Conservation (phyloP, 2,329 filamentous ascomycete species). For the Stagonosporopsis tanaceti region DNA sequence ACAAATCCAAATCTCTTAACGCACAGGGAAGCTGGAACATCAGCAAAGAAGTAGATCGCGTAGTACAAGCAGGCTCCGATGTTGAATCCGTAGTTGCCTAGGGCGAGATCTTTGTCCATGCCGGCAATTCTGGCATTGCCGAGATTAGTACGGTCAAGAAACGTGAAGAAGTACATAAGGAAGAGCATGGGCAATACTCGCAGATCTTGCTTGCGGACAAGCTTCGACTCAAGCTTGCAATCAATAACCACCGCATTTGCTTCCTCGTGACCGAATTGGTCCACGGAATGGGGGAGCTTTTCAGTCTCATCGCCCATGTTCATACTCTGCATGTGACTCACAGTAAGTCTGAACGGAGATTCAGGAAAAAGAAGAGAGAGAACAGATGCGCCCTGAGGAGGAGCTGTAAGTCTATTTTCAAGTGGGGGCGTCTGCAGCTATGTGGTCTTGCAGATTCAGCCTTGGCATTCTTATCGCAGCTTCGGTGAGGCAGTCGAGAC, state of each 20-base stretch:
- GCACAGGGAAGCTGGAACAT: neutral
- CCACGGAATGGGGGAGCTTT: neutral
- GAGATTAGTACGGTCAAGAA: constrained; percentile 5
- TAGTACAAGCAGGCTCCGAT: constrained; percentile 3
- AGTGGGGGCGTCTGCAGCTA: no score
- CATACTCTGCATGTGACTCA: no score
- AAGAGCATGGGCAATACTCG: neutral
- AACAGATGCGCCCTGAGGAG: no score
- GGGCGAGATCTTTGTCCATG: constrained; percentile 3
- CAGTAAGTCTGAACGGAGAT: no score
- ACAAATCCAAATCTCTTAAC: neutral
- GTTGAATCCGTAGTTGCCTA: constrained; percentile 2
- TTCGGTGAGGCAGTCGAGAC: no score
- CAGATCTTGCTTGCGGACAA: constrained; percentile 1
- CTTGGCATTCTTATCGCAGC: no score
- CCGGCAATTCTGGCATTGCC: constrained; percentile 1
- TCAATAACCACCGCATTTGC: neutral
- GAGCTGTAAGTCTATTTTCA: no score
- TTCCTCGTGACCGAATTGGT: neutral
- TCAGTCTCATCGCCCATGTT: no score
- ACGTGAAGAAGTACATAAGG: constrained; percentile 7
- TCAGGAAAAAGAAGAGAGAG: no score
- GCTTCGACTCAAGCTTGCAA: neutral
- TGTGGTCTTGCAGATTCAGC: no score
- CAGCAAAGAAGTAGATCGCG: constrained; percentile 1